Evolutionary conservation across 148 eudicot species (phyloP).

Genomic region (Rhododendron williamsianum): DNA sequence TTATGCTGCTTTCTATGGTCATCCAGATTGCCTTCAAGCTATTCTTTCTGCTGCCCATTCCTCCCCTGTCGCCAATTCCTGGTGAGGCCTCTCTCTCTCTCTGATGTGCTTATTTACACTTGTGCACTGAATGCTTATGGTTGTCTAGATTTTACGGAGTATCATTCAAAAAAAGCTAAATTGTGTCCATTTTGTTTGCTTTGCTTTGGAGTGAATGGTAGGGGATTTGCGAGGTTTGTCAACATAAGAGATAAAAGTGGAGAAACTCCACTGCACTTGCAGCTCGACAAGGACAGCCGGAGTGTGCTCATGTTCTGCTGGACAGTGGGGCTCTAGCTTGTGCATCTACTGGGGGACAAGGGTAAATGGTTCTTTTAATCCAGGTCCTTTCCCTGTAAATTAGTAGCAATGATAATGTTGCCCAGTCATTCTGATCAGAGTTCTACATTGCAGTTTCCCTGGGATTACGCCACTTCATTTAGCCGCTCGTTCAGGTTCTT

Average conservation of each 20-base stretch:
- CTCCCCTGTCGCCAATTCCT: slow-evolving; percentile 22
- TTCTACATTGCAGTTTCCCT: slow-evolving; percentile 17
- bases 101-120: neutral
- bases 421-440: neutral
- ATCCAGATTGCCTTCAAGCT: slow-evolving; percentile 26
- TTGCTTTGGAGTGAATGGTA: slow-evolving; percentile 6
- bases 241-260: slow-evolving; percentile 27
- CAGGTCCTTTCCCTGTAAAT: neutral
- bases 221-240: slow-evolving; percentile 35
- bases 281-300: slow-evolving; percentile 17
- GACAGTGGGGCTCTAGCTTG: slow-evolving; percentile 26
- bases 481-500: slow-evolving; percentile 29
- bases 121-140: neutral
- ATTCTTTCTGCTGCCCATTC: slow-evolving; percentile 26
- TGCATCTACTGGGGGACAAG: slow-evolving; percentile 24
- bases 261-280: slow-evolving; percentile 30
- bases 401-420: neutral
- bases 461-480: slow-evolving; percentile 29
- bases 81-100: slow-evolving; percentile 14
- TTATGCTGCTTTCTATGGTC: slow-evolving; percentile 31
- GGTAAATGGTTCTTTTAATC: neutral
- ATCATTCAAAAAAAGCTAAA: neutral
- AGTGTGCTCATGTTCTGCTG: slow-evolving; percentile 23
- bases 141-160: too few species aligned
- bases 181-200: neutral